Conservation (phyloP, 208 protist genomes). For the Trypanosoma platydactyli region DNA sequence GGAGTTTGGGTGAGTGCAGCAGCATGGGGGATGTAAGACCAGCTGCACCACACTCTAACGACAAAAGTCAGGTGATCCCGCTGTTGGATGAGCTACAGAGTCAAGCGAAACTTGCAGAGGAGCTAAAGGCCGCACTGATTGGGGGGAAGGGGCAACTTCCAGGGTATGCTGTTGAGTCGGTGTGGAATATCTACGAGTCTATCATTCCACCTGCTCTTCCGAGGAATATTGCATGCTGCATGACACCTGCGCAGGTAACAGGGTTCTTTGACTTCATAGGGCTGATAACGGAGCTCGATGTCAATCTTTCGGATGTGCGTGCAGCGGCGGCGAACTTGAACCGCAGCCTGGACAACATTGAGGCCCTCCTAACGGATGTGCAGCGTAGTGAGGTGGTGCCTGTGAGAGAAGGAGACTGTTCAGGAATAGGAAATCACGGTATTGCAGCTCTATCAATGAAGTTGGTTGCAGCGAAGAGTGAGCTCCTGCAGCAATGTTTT, state of each 20-base stretch:
- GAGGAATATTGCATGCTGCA: slow-evolving; percentile 28
- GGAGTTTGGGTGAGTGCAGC: slow-evolving; percentile 39
- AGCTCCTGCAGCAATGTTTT: slow-evolving; percentile 56
- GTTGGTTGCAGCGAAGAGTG: slow-evolving; percentile 39
- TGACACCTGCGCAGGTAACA: slow-evolving; percentile 27
- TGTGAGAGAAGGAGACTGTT: not conserved
- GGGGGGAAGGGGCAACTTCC: slow-evolving; percentile 51
- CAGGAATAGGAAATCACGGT: slow-evolving; percentile 9
- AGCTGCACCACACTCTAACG: not conserved
- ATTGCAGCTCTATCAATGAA: slow-evolving; percentile 18
- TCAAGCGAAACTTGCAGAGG: slow-evolving; percentile 20
- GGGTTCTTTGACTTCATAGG: slow-evolving; percentile 64
- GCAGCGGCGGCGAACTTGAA: slow-evolving; percentile 32
- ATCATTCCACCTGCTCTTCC: slow-evolving; percentile 49
- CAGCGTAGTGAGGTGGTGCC: not conserved
- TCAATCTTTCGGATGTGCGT: slow-evolving; percentile 46
- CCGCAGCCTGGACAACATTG: slow-evolving; percentile 11
- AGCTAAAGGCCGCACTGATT: slow-evolving; percentile 41
- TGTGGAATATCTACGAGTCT: slow-evolving; percentile 69
- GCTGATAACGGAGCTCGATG: slow-evolving; percentile 56
- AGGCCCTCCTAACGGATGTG: slow-evolving; percentile 9
- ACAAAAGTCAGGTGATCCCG: not conserved
- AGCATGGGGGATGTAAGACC: too few species aligned
- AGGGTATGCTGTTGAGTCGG: slow-evolving; percentile 51
- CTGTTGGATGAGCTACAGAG: slow-evolving; percentile 16